These are phyloP conservation scores for Dioszegia hungarica DNA, from an alignment of 768 basidiomycete species.

Conservation along the genomic window DNA sequence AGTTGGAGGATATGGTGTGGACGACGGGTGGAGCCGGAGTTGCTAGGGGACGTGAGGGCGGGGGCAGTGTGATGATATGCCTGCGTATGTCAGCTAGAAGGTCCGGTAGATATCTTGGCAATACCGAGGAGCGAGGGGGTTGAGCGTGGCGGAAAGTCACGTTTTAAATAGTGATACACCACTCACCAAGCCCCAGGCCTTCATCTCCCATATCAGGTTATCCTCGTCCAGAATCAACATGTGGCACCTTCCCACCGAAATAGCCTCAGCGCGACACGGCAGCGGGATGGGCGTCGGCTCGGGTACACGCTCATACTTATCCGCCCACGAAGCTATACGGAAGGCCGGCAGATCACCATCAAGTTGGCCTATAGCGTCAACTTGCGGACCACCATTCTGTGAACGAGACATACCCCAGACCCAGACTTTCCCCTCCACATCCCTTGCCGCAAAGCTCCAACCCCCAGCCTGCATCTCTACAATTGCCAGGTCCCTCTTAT, in stretches of 20 bases:
- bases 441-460: conserved; percentile 41
- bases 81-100: conserved; percentile 14
- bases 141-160: no score
- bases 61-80: conserved; percentile 38
- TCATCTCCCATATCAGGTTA: conserved; percentile 42
- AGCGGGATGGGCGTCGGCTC: conserved; percentile 32
- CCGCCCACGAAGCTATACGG: conserved; percentile 17
- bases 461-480: conserved; percentile 43
- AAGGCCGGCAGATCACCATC: conserved; percentile 22
- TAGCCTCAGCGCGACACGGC: conserved; percentile 30
- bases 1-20: conserved; percentile 32
- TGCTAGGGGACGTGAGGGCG: conserved; percentile 22
- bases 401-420: conserved; percentile 37
- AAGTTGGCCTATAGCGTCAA: conserved; percentile 25
- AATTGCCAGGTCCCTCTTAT: conserved; percentile 11
- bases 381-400: no score
- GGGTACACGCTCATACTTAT: conserved; percentile 25
- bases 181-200: conserved; percentile 32
- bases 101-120: no score
- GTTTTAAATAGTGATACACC: no score
- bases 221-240: conserved; percentile 42
- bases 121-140: no score
- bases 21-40: conserved; percentile 18
- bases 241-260: conserved; percentile 32
- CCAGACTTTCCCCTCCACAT: conserved; percentile 38